A percentile compares a stretch with the other conserved stretches of the same genome.
Conservation (phyloP, 371 early-diverging fungal species). For the Haplosporangium sp. region DNA sequence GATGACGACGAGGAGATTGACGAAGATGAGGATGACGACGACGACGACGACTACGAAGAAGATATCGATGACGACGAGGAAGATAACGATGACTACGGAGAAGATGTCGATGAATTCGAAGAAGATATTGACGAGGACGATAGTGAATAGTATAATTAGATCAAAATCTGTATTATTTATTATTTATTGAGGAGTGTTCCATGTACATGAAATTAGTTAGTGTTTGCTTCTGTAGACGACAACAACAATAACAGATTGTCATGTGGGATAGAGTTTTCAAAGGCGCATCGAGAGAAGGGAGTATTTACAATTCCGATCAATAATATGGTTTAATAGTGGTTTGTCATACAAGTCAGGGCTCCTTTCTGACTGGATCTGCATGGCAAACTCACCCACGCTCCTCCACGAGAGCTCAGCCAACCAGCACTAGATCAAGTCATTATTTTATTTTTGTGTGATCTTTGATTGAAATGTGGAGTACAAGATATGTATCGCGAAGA, state of each 20-base stretch:
- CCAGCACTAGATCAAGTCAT: background rate
- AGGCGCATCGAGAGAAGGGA: background rate
- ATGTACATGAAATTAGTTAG: no score
- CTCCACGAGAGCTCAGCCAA: background rate
- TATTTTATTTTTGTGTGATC: background rate
- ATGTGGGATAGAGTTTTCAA: background rate
- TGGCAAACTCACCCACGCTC: constrained; percentile 5
- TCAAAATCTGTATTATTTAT: no score
- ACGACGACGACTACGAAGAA: no score
- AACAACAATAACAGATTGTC: background rate
- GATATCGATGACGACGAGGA: no score
- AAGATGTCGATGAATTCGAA: background rate
- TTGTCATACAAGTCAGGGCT: background rate
- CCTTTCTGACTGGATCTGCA: constrained; percentile 2
- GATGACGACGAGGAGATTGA: no score
- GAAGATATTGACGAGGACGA: background rate
- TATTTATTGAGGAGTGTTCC: no score
- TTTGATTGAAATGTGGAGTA: background rate
- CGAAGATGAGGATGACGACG: no score
- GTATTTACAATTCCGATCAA: constrained; percentile 9
- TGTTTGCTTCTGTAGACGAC: no score
- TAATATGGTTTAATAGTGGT: constrained; percentile 18
- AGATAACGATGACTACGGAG: background rate
- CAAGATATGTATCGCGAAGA: background rate
- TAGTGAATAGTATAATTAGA: no score